Conservation (phyloP, 2,329 filamentous ascomycete genomes). For the Diaporthe citri region DNA sequence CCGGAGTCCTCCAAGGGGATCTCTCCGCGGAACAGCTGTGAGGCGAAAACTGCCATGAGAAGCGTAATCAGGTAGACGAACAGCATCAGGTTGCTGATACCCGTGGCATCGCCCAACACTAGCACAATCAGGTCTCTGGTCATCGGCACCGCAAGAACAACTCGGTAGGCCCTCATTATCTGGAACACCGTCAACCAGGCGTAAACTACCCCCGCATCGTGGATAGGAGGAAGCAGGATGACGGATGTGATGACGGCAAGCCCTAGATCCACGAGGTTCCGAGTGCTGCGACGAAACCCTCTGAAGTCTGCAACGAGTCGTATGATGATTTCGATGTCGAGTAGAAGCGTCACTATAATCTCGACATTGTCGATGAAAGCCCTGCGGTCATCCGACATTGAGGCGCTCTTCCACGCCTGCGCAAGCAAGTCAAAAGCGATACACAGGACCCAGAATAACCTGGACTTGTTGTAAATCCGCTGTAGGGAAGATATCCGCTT, state of each 20-base stretch:
- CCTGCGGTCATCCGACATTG: constrained; percentile 74
- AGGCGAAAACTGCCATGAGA: constrained; percentile 91
- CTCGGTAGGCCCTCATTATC: constrained; percentile 89
- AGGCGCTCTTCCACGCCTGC: constrained; percentile 81
- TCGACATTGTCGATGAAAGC: constrained; percentile 80
- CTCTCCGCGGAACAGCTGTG: constrained; percentile 91
- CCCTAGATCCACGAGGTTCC: constrained; percentile 83
- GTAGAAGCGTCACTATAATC: constrained; percentile 79
- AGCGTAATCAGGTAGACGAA: constrained; percentile 98
- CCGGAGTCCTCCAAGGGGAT: constrained; percentile 73
- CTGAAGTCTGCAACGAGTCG: constrained; percentile 86
- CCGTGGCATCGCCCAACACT: constrained; percentile 90
- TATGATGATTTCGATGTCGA: constrained; percentile 85
- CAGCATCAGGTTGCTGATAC: constrained; percentile 93
- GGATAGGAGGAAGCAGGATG: constrained; percentile 88
- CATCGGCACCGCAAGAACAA: constrained; percentile 89
- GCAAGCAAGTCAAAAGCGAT: constrained; percentile 85
- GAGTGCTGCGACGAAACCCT: constrained; percentile 78
- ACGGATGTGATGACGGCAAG: constrained; percentile 86
- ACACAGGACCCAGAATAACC: constrained; percentile 81
- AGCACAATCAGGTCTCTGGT: constrained; percentile 88
- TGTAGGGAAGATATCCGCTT: constrained; percentile 69
- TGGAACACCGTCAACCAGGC: constrained; percentile 94
- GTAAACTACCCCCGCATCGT: constrained; percentile 77
- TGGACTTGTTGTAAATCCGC: constrained; percentile 78